Percentiles rank a stretch among this genome's conserved stretches.
These are phyloP conservation scores for Macrocybe sp. DNA, from an alignment of 1,284 basidiomycete genomes.

Conservation along the genomic window DNA sequence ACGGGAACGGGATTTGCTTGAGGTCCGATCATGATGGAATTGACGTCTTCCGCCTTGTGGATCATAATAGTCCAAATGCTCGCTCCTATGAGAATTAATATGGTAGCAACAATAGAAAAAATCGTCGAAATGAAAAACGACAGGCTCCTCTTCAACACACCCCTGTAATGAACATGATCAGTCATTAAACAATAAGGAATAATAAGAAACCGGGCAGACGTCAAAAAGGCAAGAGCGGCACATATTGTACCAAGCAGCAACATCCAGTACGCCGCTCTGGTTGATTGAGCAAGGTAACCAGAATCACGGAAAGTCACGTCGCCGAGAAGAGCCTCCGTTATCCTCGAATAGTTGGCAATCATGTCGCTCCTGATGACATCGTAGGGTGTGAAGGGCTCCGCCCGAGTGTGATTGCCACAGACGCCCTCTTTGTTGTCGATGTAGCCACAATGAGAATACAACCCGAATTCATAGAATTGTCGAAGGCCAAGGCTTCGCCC, in stretches of 20 bases:
- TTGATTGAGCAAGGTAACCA: constrained; percentile 54
- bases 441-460: constrained; percentile 75
- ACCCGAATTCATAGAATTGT: constrained; percentile 67
- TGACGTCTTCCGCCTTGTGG: constrained; percentile 57
- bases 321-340: constrained; percentile 50
- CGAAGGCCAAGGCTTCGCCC: constrained; percentile 54
- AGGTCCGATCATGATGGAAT: constrained; percentile 41
- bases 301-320: constrained; percentile 56
- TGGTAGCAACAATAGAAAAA: constrained; percentile 53
- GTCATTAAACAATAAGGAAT: constrained; percentile 4
- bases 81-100: constrained; percentile 64
- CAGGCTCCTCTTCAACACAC: constrained; percentile 57
- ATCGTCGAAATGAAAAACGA: constrained; percentile 66
- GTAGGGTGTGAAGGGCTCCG: constrained; percentile 57
- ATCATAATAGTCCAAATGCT: constrained; percentile 75
- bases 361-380: constrained; percentile 61
- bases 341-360: constrained; percentile 50
- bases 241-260: constrained; percentile 68
- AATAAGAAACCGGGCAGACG: constrained; percentile 28
- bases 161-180: constrained; percentile 36
- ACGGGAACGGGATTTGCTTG: constrained; percentile 35
- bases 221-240: constrained; percentile 57
- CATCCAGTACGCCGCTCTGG: constrained; percentile 71
- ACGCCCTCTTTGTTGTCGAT: constrained; percentile 52
- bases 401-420: constrained; percentile 60